Base-by-base conservation (phyloP, 2,329 filamentous ascomycete species). In the Colletotrichum tamarilloi region DNA sequence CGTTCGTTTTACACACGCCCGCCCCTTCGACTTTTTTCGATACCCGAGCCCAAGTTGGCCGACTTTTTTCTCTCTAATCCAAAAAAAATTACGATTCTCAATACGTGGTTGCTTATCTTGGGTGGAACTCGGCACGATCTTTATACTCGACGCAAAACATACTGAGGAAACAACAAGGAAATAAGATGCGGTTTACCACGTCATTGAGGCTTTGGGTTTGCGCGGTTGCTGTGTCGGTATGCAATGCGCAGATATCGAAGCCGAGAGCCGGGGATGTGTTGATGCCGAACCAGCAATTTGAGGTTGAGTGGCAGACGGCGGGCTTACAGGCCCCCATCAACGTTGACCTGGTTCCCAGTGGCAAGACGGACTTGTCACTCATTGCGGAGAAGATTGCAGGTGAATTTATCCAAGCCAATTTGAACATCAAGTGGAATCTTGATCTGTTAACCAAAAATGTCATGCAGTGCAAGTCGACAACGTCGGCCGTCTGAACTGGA, bases 341-440 rank as follows among this genome's bases (percentile, higher is more conserved):
- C 11, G 76, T 78, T 65, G 69, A 76, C 62, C 62, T 78, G 26
- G 74, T 78, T 4, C 76, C 77, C 0, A 69, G 68, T 7, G 77
- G 70, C n/a, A 53, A 53, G 6, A 59, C 59, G 6, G 73, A 76
- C 35, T 64, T 71, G n/a, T 74, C 69, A 46, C 49, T 77, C n/a
- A 53, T 78, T 16, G 69, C 77, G 1, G 71, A 78, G 49, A 74
- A 74, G 53, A 73, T 77, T 57, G 77, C 74, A 30, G 69, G 77
- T 78, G 65, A 22, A 72, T 24, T 16, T 9, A 8, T 46, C 32
- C n/a, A 1, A 9, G 42, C 6, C 42, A 19, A 7, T 16, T 14
- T 16, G 12, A 11, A 49, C 16, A 9, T 42, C 14, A 2, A 16
- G 12, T 22, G 26, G 26, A 28, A 12, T 35, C 32, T 32, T 26